A percentile compares a stretch with the other conserved stretches of the same genome.
These are phyloP conservation scores for Capronia coronata DNA, from an alignment of 2,329 filamentous ascomycete species.

Conservation along the genomic window DNA sequence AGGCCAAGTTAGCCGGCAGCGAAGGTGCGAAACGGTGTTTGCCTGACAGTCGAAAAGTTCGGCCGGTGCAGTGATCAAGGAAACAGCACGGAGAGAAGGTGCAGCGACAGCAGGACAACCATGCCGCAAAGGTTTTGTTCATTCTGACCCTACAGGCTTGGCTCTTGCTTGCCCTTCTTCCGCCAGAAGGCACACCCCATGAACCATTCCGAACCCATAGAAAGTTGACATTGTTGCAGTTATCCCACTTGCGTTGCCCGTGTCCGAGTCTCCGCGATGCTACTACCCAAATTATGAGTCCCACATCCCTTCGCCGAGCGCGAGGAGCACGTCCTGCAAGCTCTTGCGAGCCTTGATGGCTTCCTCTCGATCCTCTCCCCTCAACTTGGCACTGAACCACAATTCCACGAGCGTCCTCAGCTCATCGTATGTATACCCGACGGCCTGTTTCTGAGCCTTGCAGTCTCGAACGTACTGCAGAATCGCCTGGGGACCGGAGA, in stretches of 20 bases:
- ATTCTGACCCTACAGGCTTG: too few relatives aligned
- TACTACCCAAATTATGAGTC: conserved; percentile 31
- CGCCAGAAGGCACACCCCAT: not conserved
- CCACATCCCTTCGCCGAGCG: conserved; percentile 45
- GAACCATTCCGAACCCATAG: not conserved
- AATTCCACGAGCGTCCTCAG: conserved; percentile 41
- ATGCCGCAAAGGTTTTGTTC: too few relatives aligned
- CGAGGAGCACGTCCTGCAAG: conserved; percentile 40
- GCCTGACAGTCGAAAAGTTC: too few relatives aligned
- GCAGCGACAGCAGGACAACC: too few relatives aligned
- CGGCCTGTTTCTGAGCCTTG: conserved; percentile 34
- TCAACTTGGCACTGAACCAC: conserved; percentile 41
- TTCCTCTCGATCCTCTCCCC: conserved; percentile 42
- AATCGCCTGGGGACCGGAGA: conserved; percentile 41
- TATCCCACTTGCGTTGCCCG: not conserved
- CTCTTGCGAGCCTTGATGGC: conserved; percentile 42
- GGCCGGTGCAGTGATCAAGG: too few relatives aligned
- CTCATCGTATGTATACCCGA: conserved; percentile 42
- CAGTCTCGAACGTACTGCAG: conserved; percentile 42
- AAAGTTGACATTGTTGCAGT: not conserved
- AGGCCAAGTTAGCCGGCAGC: too few relatives aligned
- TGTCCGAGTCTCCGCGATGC: not conserved
- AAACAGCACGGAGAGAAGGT: too few relatives aligned
- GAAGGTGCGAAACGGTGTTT: too few relatives aligned
- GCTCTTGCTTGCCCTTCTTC: too few relatives aligned